Evolutionary conservation across 139 green algal genomes (phyloP), one percentile per base, ranked within the genome.

Genomic region (Astrephomene gubernaculifera): DNA sequence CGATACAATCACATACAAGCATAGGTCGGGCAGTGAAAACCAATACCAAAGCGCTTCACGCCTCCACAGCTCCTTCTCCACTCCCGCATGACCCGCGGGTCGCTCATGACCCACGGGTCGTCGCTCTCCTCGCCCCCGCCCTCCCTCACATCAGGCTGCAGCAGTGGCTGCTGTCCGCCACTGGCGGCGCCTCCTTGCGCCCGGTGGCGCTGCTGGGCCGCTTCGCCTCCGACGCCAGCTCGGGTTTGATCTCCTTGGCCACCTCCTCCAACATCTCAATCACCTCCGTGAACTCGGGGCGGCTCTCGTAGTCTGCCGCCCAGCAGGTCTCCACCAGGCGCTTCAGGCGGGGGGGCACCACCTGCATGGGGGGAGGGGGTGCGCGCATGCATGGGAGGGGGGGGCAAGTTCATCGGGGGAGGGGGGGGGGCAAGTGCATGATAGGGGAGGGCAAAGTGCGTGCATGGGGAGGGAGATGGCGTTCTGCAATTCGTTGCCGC

Each of bases 321-420:
- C 94, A 96, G 86, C 93, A 96, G 52, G 73, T 31, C 38, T 89
- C 83, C 19, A 96, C 90, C 68, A 95, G 61, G 6, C 83, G 24
- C 49, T 88, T 89, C 54, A 96, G 72, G 2, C 76, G 87, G 36
- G 35, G 87, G 38, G 76, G 93, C 63, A 93, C 86, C 36, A 79
- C 81, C 68, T 81, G 87, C 65, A 65, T 22, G 19, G 22, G 19
- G 57, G 19, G 6, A n/a, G 57, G 22, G 57, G 57, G 49, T n/a
- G n/a, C n/a, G n/a, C n/a, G n/a, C n/a, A n/a, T n/a, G n/a, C n/a
- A n/a, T n/a, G n/a, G n/a, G n/a, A n/a, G n/a, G n/a, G n/a, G n/a
- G n/a, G n/a, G n/a, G n/a, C n/a, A n/a, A n/a, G n/a, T n/a, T n/a
- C n/a, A 57, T 17, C 49, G 17, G 49, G 49, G 49, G 12, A 17